Percentiles rank a stretch among this genome's conserved stretches.
Evolutionary conservation across 2,329 filamentous ascomycete genomes (phyloP).

Genomic region (Pestalotiopsis sp.): DNA sequence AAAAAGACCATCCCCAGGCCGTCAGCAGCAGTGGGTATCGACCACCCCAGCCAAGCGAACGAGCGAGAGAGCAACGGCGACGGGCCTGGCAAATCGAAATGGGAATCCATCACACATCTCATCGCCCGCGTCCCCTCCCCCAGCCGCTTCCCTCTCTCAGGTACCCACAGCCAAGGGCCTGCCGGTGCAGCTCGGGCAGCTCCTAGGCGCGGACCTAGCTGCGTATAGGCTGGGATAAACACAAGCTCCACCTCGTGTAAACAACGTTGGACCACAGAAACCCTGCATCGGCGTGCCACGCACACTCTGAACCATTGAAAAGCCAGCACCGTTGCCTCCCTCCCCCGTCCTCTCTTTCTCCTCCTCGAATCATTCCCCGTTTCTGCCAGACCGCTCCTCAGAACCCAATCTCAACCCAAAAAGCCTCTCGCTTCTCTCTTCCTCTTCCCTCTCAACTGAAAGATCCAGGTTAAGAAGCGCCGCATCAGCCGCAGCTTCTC

Average conservation of each 20-base stretch:
- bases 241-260: constrained; percentile 18
- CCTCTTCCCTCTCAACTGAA: constrained; percentile 33
- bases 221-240: constrained; percentile 16
- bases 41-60: background rate
- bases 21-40: background rate
- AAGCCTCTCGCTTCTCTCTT: constrained; percentile 31
- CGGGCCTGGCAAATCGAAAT: background rate
- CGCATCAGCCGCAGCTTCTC: constrained; percentile 35
- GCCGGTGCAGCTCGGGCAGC: background rate
- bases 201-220: background rate
- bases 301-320: constrained; percentile 15
- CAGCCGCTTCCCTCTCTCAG: background rate
- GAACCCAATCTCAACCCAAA: constrained; percentile 19
- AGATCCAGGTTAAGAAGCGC: constrained; percentile 38
- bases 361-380: constrained; percentile 13
- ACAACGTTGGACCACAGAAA: constrained; percentile 18
- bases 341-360: constrained; percentile 9
- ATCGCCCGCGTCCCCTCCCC: background rate
- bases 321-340: constrained; percentile 8
- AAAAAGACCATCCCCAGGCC: background rate
- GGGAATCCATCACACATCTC: background rate
- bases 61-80: background rate
- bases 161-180: background rate
- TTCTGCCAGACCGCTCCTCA: constrained; percentile 10
- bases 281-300: constrained; percentile 18